Conservation (phyloP, 192 early-diverging fungal genomes). For the Backusella tarrabulga region DNA sequence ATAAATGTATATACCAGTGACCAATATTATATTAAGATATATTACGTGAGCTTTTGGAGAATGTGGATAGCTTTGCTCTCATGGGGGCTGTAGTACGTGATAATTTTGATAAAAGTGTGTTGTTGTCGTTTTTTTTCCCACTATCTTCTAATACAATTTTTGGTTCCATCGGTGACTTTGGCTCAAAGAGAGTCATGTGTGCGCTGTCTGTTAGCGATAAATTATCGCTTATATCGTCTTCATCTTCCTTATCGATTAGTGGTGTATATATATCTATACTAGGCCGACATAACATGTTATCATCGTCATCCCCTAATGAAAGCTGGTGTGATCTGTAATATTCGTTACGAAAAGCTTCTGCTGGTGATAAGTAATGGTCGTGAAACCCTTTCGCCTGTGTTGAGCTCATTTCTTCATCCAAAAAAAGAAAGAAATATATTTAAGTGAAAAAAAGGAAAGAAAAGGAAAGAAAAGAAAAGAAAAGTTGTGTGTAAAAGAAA, state of each 20-base stretch:
- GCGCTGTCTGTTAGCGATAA: not conserved
- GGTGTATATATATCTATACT: not conserved
- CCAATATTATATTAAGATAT: not conserved
- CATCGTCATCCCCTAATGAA: not conserved
- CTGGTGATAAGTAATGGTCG: slow-evolving; percentile 14
- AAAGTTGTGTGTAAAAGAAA: not conserved
- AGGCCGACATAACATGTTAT: slow-evolving; percentile 20
- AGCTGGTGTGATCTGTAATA: slow-evolving; percentile 30
- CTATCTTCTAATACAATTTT: slow-evolving; percentile 10
- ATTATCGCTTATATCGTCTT: not conserved
- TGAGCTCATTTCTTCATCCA: not conserved
- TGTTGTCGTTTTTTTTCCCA: not conserved
- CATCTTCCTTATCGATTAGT: not conserved
- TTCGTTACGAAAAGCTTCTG: slow-evolving; percentile 29
- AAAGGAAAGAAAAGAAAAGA: not conserved
- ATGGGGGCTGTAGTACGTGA: slow-evolving; percentile 32
- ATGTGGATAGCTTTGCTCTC: slow-evolving; percentile 33
- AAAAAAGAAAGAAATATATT: not conserved
- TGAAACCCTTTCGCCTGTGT: not conserved
- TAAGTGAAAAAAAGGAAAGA: not conserved
- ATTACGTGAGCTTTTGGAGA: slow-evolving; percentile 17
- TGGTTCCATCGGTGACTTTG: slow-evolving; percentile 2
- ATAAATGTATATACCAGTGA: not conserved
- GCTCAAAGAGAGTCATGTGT: slow-evolving; percentile 6
- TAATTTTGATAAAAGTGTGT: slow-evolving; percentile 26